phyloP scores from a whole-genome alignment of 78 protist genomes.

The Thecamonas trahens region DNA sequence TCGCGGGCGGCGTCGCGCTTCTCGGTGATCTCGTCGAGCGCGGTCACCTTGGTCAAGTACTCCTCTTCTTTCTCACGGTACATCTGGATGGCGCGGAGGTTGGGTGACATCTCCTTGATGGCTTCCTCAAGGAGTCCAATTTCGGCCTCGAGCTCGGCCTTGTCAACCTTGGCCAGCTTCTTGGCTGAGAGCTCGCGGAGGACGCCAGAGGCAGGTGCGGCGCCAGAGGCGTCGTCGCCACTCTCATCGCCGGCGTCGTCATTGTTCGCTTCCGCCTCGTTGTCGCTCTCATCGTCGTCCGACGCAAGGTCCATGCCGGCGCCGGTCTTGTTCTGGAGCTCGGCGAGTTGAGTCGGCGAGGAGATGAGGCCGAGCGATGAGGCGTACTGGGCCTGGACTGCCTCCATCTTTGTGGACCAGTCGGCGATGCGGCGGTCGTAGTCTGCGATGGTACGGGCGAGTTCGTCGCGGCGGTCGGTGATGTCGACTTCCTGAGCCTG shows the following conservation, averaged over 20 bases:
- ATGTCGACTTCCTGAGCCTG: not conserved
- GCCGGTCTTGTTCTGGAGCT: not conserved
- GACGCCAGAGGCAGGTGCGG: too few species aligned
- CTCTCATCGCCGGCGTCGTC: constrained; percentile 1
- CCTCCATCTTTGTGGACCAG: not conserved
- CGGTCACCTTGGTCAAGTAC: constrained; percentile 21
- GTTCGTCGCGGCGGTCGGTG: not conserved
- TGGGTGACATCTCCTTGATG: constrained; percentile 19
- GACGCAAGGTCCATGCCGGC: not conserved
- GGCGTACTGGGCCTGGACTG: too few species aligned
- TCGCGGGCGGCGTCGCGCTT: constrained; percentile 47
- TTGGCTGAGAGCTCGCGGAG: not conserved
- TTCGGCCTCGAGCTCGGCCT: constrained; percentile 9
- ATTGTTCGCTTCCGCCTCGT: not conserved
- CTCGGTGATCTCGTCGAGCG: constrained; percentile 52
- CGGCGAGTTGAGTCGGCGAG: too few species aligned
- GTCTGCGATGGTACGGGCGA: not conserved
- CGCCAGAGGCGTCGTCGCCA: not conserved
- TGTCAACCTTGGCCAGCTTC: not conserved
- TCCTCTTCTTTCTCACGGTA: constrained; percentile 58
- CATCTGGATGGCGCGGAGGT: constrained; percentile 67
- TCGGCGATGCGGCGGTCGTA: not conserved
- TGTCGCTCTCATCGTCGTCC: not conserved
- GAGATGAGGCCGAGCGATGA: too few species aligned
- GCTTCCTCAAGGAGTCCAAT: constrained; percentile 13